Evolutionary conservation across 2,329 filamentous ascomycete genomes (phyloP).

Genomic region (Capronia coronata): DNA sequence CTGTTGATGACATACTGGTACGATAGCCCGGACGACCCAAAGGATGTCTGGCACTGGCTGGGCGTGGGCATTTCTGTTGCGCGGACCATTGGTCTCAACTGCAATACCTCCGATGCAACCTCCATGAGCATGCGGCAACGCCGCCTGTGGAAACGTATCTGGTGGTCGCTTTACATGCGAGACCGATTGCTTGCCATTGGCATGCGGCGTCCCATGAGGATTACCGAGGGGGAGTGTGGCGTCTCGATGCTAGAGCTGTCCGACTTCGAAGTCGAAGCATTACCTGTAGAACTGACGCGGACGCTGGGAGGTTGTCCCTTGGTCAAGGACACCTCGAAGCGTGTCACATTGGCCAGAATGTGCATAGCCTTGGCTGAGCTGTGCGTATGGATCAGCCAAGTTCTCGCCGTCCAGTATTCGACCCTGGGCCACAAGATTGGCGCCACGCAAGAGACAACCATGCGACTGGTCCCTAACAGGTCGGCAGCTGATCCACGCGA

Average conservation of each 20-base stretch:
- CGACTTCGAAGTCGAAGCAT: slow-evolving; percentile 72
- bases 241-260: slow-evolving; percentile 79
- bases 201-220: slow-evolving; percentile 85
- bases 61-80: slow-evolving; percentile 88
- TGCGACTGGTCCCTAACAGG: slow-evolving; percentile 90
- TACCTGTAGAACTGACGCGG: slow-evolving; percentile 61
- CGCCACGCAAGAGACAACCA: slow-evolving; percentile 65
- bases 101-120: slow-evolving; percentile 70
- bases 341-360: slow-evolving; percentile 74
- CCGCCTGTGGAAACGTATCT: slow-evolving; percentile 87
- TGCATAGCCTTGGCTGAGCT: slow-evolving; percentile 89
- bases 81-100: slow-evolving; percentile 87
- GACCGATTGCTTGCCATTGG: slow-evolving; percentile 87
- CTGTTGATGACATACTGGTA: slow-evolving; percentile 97
- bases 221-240: slow-evolving; percentile 89
- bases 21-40: slow-evolving; percentile 91
- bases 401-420: slow-evolving; percentile 86
- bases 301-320: slow-evolving; percentile 65
- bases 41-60: slow-evolving; percentile 99
- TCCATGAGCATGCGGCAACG: slow-evolving; percentile 64
- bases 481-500: slow-evolving; percentile 72
- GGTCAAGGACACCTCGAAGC: slow-evolving; percentile 63
- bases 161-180: slow-evolving; percentile 97
- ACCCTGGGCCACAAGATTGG: slow-evolving; percentile 76
- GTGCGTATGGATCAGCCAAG: slow-evolving; percentile 80